A percentile compares a stretch with the other conserved stretches of the same genome.
phyloP scores from a whole-genome alignment of 495 filamentous ascomycete species.

The Oidiodendron maius region DNA sequence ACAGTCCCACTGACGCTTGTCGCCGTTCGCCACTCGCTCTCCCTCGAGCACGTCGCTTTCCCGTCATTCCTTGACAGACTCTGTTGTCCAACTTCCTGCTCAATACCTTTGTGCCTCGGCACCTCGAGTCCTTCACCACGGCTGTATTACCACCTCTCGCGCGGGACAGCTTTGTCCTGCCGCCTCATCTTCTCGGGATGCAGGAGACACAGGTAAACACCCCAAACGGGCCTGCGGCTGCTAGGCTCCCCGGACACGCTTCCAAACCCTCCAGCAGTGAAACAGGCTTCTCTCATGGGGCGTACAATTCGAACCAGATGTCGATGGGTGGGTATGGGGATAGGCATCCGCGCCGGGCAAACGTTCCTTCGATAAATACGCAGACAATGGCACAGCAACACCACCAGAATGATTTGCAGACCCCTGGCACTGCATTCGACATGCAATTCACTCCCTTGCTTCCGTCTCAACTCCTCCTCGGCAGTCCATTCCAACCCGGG shows the following conservation, averaged over 20 bases:
- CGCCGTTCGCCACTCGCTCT: no score
- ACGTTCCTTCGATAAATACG: slow-evolving; percentile 93
- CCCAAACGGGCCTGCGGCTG: slow-evolving; percentile 47
- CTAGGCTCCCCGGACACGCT: slow-evolving; percentile 54
- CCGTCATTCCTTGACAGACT: neutral
- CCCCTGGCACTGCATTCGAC: slow-evolving; percentile 83
- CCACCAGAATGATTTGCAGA: slow-evolving; percentile 65
- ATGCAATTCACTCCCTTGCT: slow-evolving; percentile 98
- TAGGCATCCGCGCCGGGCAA: slow-evolving; percentile 72
- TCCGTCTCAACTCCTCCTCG: slow-evolving; percentile 88
- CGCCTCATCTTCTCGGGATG: slow-evolving; percentile 80
- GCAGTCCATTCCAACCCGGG: slow-evolving; percentile 94
- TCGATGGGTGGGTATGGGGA: slow-evolving; percentile 71
- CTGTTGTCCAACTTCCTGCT: no score
- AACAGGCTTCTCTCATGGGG: slow-evolving; percentile 86
- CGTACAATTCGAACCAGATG: slow-evolving; percentile 72
- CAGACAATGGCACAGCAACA: slow-evolving; percentile 39
- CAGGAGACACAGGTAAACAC: slow-evolving; percentile 62
- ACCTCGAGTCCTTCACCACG: slow-evolving; percentile 59
- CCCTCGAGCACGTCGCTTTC: slow-evolving; percentile 8
- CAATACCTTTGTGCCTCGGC: slow-evolving; percentile 48
- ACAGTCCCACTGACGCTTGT: no score
- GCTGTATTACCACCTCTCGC: slow-evolving; percentile 59
- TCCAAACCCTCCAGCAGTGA: slow-evolving; percentile 73
- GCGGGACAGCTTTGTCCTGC: slow-evolving; percentile 70